Evolutionary conservation across 176 grass and related monocot species (phyloP), one percentile per base, ranked within the genome.

Genomic region (Rhynchospora pubera): DNA sequence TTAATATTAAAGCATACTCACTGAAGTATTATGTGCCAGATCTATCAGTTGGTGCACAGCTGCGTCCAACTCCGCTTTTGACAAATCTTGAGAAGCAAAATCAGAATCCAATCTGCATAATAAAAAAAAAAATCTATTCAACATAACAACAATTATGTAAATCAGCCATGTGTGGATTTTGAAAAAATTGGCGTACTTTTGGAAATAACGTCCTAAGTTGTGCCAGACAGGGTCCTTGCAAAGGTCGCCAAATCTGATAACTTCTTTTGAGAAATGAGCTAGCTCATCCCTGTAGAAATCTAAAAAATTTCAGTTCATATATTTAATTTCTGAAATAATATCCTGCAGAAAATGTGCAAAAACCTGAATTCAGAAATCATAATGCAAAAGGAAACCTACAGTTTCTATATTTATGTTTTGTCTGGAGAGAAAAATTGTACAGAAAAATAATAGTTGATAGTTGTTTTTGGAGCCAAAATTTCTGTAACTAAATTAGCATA

Each of bases 171-270:
- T 66, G 86, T 64, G 91, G 53, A 83, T 87, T 60, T 94, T 59
- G 73, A 72, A 85, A 70, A 10, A 45, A 46, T n/a, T 82, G 45
- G 63, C 82, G 47, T 94, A 98, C 89, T 98, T 94, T 21, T 93
- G 79, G 7, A 98, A 98, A 85, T 93, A 98, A 68, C 92, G 95
- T 63, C 90, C 90, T 58, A 98, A 85, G 77, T 94, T 89, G 84
- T 98, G 95, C 95, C 95, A 98, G 70, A 85, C 86, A 57, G 95
- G 95, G 70, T 98, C 92, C 88, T 94, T 98, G 78, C 92, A 94
- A 23, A 98, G 87, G 67, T 94, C 47, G 55, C 95, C 95, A 83
- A 98, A 98, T 78, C 95, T 84, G 83, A 94, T 91, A 23, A 98
- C 95, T 93, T 98, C 95, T 85, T 82, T 88, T 72, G 92, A 89